Base-by-base conservation (phyloP, 768 basidiomycete species). In the Lentinula lateritia region DNA sequence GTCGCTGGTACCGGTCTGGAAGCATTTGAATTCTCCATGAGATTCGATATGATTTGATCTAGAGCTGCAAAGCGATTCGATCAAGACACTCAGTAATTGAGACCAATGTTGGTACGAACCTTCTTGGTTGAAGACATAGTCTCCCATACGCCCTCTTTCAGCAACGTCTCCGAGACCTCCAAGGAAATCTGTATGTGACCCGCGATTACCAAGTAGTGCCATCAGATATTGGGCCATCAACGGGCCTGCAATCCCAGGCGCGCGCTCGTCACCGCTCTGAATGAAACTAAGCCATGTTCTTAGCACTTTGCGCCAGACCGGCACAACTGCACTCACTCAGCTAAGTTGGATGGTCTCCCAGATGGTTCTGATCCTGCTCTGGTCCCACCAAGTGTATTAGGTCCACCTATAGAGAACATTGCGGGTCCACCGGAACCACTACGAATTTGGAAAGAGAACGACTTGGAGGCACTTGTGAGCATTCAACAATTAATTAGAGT, bases 101-200 rank as follows among this genome's bases (percentile, higher is more conserved):
- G 56, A 41, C 50, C 57, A 16, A 43, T 48, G 9, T 28, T 35
- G 5, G n/a, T 7, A 66, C 77, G 60, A 59, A 87, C 94, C 91
- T 82, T 93, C 91, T 73, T 96, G 92, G 64, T 86, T 92, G 67
- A 93, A 90, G 5, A 92, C 95, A 75, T 96, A 97, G 71, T 97
- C 95, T 3, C 95, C 95, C 83, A 88, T 83, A 67, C 85, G 77
- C 1, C 89, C 87, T 38, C 74, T 74, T 60, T 80, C 77, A 3
- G 81, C 76, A 34, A 70, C 70, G 8, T 72, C 71, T 3, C 70
- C 70, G 62, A 73, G 66, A 6, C 39, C 54, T 34, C 71, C 74
- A 18, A 66, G 67, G 43, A 84, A 54, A 13, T 78, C 78, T 32
- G 73, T 61, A 58, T 82, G 68, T 10, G 79, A 77, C 61, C 83